Conservation (phyloP, 768 basidiomycete genomes). For the Suillus spraguei region DNA sequence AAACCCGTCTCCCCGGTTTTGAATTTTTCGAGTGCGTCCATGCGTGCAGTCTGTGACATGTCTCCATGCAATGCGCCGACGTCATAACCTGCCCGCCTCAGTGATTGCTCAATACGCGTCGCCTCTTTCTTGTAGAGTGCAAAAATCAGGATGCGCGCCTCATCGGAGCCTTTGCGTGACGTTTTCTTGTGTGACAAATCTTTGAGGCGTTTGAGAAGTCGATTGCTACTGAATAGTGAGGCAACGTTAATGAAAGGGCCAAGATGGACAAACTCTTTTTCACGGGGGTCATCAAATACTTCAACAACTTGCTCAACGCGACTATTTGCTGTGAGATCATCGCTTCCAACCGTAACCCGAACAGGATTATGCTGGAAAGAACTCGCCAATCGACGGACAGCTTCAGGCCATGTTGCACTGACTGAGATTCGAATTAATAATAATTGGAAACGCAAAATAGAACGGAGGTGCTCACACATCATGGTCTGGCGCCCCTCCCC, state of each 20-base stretch:
- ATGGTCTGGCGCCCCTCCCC: constrained; percentile 80
- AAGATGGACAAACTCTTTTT: constrained; percentile 73
- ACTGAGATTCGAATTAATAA: constrained; percentile 46
- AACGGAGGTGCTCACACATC: constrained; percentile 71
- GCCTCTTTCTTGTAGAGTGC: constrained; percentile 98
- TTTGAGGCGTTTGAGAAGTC: constrained; percentile 59
- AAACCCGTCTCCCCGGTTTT: constrained; percentile 78
- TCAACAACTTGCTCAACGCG: constrained; percentile 93
- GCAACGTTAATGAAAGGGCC: background rate
- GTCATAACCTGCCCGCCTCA: constrained; percentile 71
- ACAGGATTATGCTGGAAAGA: constrained; percentile 87
- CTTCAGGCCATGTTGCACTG: constrained; percentile 98
- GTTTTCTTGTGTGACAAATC: constrained; percentile 62
- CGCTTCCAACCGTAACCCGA: constrained; percentile 92
- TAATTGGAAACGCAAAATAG: background rate
- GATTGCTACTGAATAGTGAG: constrained; percentile 45
- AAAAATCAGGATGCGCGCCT: constrained; percentile 85
- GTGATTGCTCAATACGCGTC: constrained; percentile 80
- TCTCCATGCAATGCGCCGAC: constrained; percentile 91
- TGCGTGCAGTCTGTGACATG: constrained; percentile 80
- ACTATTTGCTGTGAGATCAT: constrained; percentile 93
- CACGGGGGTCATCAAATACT: constrained; percentile 82
- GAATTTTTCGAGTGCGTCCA: constrained; percentile 87
- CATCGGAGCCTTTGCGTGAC: constrained; percentile 46
- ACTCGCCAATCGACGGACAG: constrained; percentile 84